Evolutionary conservation across 2,329 filamentous ascomycete genomes (phyloP).

Genomic region (Aureobasidium sp.): DNA sequence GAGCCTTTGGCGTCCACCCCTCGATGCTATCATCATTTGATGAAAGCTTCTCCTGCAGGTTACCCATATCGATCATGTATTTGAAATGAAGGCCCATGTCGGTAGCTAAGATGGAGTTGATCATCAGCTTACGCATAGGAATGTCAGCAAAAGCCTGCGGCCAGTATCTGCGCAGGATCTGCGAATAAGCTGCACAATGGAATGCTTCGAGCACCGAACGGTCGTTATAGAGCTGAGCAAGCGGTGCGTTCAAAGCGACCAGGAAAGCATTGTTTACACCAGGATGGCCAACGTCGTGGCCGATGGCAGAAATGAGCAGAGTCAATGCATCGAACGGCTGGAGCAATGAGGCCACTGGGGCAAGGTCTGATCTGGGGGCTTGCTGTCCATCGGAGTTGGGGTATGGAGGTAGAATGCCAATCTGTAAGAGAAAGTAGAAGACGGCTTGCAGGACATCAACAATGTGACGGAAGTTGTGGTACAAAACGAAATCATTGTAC

Average conservation of each 20-base stretch:
- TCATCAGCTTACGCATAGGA: constrained; percentile 82
- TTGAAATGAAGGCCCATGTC: constrained; percentile 97
- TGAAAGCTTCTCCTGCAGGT: constrained; percentile 69
- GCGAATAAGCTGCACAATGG: constrained; percentile 93
- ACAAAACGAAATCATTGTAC: constrained; percentile 95
- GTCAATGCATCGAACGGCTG: constrained; percentile 82
- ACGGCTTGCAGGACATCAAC: constrained; percentile 90
- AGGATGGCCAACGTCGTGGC: constrained; percentile 94
- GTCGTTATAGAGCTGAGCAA: constrained; percentile 95
- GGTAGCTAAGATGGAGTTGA: constrained; percentile 93
- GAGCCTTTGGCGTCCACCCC: constrained; percentile 67
- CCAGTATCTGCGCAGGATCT: constrained; percentile 91
- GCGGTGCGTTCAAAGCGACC: constrained; percentile 80
- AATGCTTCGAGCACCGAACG: constrained; percentile 95
- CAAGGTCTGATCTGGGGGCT: background rate
- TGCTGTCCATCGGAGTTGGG: constrained; percentile 26
- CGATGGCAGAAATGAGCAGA: constrained; percentile 89
- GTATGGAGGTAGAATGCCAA: constrained; percentile 69
- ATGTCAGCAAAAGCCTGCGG: constrained; percentile 70
- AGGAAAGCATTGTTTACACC: constrained; percentile 98
- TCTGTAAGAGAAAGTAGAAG: constrained; percentile 77
- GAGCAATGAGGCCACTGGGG: constrained; percentile 61
- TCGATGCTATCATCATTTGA: constrained; percentile 57
- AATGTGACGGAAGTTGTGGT: constrained; percentile 97
- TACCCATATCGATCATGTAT: constrained; percentile 85